Conservation (phyloP, 1,139 yeast species). For the Debaryomyces nepalensis region DNA sequence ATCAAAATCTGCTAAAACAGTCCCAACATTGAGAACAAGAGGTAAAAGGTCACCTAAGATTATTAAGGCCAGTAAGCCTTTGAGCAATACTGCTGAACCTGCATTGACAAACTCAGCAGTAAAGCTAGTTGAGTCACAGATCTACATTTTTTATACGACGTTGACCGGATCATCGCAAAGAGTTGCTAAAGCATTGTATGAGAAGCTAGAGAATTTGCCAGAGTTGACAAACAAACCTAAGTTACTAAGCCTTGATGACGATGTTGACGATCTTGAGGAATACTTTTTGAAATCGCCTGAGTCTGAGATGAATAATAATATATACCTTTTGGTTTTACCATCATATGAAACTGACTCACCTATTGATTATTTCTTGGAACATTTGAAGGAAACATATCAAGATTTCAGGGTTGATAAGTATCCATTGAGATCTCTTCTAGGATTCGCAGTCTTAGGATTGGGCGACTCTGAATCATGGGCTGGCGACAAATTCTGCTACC, state of each 20-base stretch:
- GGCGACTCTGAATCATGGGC: constrained; percentile 88
- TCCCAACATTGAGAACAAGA: constrained; percentile 14
- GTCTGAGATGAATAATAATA: constrained; percentile 39
- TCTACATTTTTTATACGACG: constrained; percentile 79
- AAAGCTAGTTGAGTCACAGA: constrained; percentile 46
- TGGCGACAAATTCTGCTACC: constrained; percentile 83
- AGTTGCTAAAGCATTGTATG: constrained; percentile 58
- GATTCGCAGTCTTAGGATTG: constrained; percentile 83
- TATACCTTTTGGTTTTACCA: constrained; percentile 81
- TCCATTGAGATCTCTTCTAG: constrained; percentile 69
- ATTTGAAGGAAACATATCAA: constrained; percentile 75
- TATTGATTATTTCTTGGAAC: constrained; percentile 82
- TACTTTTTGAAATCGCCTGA: constrained; percentile 71
- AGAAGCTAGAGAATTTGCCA: constrained; percentile 35
- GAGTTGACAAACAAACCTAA: constrained; percentile 52
- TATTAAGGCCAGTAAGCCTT: constrained; percentile 42
- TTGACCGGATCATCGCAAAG: constrained; percentile 81
- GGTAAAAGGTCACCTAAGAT: constrained; percentile 44
- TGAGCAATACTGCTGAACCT: constrained; percentile 23
- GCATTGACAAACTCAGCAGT: constrained; percentile 37
- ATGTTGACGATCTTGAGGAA: constrained; percentile 82
- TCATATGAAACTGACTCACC: constrained; percentile 95
- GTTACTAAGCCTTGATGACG: constrained; percentile 73
- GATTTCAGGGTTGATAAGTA: constrained; percentile 86
- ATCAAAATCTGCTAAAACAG: constrained; percentile 22